phyloP scores from a whole-genome alignment of 2,329 filamentous ascomycete genomes.

The Colletotrichum sidae region DNA sequence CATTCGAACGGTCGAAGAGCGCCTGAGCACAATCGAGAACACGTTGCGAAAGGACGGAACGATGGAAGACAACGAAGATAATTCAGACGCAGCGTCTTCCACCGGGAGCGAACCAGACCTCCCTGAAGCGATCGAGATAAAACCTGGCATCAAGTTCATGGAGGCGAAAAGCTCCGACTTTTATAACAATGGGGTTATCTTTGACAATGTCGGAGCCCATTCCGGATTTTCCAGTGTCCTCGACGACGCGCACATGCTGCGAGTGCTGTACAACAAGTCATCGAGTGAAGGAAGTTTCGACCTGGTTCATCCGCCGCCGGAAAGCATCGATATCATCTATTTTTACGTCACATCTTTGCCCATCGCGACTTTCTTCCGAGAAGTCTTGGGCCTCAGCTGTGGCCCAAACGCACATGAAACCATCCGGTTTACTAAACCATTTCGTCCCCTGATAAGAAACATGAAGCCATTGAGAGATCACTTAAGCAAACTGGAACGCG shows the following conservation, averaged over 20 bases:
- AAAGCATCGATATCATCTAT: conserved; percentile 3
- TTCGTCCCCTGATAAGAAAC: conserved; percentile 9
- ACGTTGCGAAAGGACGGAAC: neutral
- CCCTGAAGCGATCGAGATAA: neutral
- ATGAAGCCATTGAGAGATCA: neutral
- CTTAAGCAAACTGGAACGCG: neutral
- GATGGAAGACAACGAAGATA: neutral
- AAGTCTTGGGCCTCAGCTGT: neutral
- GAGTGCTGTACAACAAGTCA: neutral
- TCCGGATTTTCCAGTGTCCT: neutral
- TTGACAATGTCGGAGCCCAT: neutral
- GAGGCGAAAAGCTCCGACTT: conserved; percentile 1
- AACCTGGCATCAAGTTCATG: neutral
- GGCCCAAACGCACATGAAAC: neutral
- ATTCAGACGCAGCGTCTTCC: neutral
- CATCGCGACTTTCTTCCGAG: conserved; percentile 10
- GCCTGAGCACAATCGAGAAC: neutral
- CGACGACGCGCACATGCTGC: neutral
- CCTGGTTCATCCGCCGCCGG: neutral
- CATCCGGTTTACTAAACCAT: conserved; percentile 1
- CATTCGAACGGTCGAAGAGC: neutral
- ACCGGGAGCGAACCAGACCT: neutral
- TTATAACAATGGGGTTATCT: neutral
- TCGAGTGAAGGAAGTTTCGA: neutral
- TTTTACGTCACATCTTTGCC: neutral